Evolutionary conservation across 2,329 filamentous ascomycete genomes (phyloP).

Genomic region (Pseudogymnoascus sp.): DNA sequence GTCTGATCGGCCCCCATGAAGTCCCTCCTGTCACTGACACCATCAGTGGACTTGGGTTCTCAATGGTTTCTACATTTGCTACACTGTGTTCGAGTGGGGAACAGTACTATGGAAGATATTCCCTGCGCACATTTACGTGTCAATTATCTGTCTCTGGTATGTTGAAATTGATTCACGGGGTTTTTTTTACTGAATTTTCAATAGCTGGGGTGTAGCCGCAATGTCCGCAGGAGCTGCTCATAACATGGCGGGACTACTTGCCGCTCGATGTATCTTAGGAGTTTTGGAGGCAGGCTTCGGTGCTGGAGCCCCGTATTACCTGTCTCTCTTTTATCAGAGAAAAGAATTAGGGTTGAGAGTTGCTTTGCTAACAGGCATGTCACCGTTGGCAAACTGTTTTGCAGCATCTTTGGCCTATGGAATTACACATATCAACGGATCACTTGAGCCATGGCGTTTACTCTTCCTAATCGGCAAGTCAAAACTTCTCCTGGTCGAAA

Average conservation of each 20-base stretch:
- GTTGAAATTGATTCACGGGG: background rate
- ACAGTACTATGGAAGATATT: constrained; percentile 20
- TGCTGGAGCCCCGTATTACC: constrained; percentile 25
- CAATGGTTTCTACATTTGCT: constrained; percentile 16
- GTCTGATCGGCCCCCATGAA: background rate
- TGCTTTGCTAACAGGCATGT: constrained; percentile 23
- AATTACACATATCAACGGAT: constrained; percentile 24
- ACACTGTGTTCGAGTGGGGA: constrained; percentile 15
- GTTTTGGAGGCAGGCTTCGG: constrained; percentile 26
- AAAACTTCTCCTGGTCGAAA: constrained; percentile 9
- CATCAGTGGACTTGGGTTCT: constrained; percentile 13
- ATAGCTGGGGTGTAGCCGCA: constrained; percentile 17
- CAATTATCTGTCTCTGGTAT: constrained; percentile 17
- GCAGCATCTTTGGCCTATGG: constrained; percentile 29
- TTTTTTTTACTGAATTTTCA: background rate
- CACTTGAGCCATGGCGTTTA: constrained; percentile 25
- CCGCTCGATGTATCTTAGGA: constrained; percentile 11
- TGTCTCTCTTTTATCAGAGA: constrained; percentile 30
- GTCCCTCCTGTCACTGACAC: background rate
- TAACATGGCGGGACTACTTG: constrained; percentile 36
- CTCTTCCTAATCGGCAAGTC: constrained; percentile 23
- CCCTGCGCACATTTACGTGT: constrained; percentile 19
- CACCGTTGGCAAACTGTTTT: constrained; percentile 29
- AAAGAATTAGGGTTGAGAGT: constrained; percentile 27
- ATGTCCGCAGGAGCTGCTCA: constrained; percentile 49